Percentiles rank a stretch among this genome's conserved stretches.
phyloP scores from a whole-genome alignment of 768 basidiomycete genomes.

The Phaeotremella skinneri region DNA sequence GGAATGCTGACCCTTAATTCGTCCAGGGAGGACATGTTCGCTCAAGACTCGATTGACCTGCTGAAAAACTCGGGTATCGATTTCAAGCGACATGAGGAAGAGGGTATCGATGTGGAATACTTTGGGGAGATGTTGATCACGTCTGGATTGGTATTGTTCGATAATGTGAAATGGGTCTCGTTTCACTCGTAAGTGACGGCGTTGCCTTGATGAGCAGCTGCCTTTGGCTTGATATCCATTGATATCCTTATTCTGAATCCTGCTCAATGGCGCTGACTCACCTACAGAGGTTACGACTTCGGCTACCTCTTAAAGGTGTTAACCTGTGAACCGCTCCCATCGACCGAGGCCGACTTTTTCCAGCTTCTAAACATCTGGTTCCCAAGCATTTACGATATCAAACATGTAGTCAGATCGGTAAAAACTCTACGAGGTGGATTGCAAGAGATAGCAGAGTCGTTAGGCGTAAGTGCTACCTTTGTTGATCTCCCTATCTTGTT shows the following conservation, averaged over 20 bases:
- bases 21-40: constrained; percentile 93
- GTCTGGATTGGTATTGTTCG: constrained; percentile 82
- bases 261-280: background rate
- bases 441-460: constrained; percentile 93
- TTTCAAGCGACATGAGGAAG: constrained; percentile 86
- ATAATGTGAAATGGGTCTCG: constrained; percentile 92
- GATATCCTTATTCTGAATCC: background rate
- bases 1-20: background rate
- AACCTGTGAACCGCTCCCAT: constrained; percentile 72
- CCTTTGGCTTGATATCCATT: background rate
- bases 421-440: constrained; percentile 81
- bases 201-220: background rate
- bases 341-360: constrained; percentile 86
- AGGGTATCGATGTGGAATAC: constrained; percentile 86
- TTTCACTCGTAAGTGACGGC: constrained; percentile 78
- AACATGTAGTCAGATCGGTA: constrained; percentile 83
- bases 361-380: constrained; percentile 86
- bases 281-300: constrained; percentile 89
- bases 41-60: constrained; percentile 93
- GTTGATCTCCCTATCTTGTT: background rate
- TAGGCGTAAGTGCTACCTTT: constrained; percentile 65
- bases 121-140: constrained; percentile 98
- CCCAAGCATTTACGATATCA: constrained; percentile 95
- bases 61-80: constrained; percentile 94
- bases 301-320: constrained; percentile 96